Conservation (phyloP, 148 eudicot species). For the Spergularia bocconei region DNA sequence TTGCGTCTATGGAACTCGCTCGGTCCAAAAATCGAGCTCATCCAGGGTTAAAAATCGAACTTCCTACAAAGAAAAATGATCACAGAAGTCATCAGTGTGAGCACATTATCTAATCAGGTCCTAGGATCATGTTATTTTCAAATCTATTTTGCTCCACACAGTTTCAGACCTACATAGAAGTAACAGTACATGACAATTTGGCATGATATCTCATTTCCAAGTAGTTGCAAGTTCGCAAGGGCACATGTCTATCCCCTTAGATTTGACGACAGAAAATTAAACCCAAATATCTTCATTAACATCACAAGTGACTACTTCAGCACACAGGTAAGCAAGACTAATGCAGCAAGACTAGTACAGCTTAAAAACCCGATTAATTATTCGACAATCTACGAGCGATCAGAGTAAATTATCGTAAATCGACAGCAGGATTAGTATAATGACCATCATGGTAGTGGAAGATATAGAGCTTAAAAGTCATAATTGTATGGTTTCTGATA, state of each 20-base stretch:
- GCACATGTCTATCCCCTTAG: constrained; percentile 16
- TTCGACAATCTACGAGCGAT: background rate
- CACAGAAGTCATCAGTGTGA: too few species aligned
- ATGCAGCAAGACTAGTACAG: constrained; percentile 10
- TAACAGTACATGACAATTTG: too few species aligned
- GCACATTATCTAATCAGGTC: too few species aligned
- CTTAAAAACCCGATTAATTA: constrained; percentile 4
- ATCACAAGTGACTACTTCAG: constrained; percentile 11
- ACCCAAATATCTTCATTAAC: constrained; percentile 18
- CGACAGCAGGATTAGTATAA: constrained; percentile 4
- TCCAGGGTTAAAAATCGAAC: too few species aligned
- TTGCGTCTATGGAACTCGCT: too few species aligned
- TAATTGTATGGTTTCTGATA: constrained; percentile 10
- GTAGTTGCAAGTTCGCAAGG: constrained; percentile 1
- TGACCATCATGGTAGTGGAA: background rate
- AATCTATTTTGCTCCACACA: too few species aligned
- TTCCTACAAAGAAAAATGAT: too few species aligned
- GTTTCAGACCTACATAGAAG: too few species aligned
- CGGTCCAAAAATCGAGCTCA: too few species aligned
- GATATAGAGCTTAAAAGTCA: background rate
- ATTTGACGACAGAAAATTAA: constrained; percentile 8
- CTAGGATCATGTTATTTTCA: too few species aligned
- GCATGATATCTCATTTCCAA: constrained; percentile 10
- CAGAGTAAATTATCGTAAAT: constrained; percentile 7
- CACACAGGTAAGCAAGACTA: constrained; percentile 10